phyloP scores from a whole-genome alignment of 257 asterid genomes.

The Gentiana macrophylla region DNA sequence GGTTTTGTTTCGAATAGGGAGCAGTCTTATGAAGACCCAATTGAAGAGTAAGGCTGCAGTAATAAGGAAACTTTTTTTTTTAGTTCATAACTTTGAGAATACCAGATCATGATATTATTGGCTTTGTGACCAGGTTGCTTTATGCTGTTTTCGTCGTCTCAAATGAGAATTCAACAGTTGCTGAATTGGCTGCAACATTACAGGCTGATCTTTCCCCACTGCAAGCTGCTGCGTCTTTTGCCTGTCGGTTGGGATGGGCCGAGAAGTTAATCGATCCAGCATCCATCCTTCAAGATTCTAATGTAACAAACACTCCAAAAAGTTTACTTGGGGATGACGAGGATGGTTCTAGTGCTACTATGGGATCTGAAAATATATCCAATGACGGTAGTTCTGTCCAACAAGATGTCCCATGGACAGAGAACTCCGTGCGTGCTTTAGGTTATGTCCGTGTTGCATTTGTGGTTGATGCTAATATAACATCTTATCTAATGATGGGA shows the following conservation, averaged over 20 bases:
- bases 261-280: conserved; percentile 88
- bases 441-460: conserved; percentile 95
- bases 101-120: conserved; percentile 18
- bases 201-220: conserved; percentile 97
- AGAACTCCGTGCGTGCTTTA: conserved; percentile 39
- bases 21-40: conserved; percentile 98
- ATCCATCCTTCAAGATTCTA: conserved; percentile 80
- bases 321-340: conserved; percentile 68
- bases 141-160: conserved; percentile 99
- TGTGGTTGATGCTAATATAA: conserved; percentile 96
- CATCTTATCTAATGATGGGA: conserved; percentile 99
- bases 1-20: conserved; percentile 99
- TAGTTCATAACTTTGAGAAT: conserved; percentile 12
- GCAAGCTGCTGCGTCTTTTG: conserved; percentile 99
- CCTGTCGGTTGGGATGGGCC: conserved; percentile 99
- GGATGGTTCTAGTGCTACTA: conserved; percentile 45
- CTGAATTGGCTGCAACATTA: conserved; percentile 85
- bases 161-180: conserved; percentile 94
- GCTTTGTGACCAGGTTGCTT: conserved; percentile 67
- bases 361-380: conserved; percentile 42
- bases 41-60: conserved; percentile 75
- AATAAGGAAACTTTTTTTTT: conserved; percentile 9
- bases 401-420: conserved; percentile 71
- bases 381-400: conserved; percentile 50
- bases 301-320: conserved; percentile 56